Evolutionary conservation across 768 basidiomycete genomes (phyloP), one percentile per base, ranked within the genome.

Genomic region (Amanita phalloides): DNA sequence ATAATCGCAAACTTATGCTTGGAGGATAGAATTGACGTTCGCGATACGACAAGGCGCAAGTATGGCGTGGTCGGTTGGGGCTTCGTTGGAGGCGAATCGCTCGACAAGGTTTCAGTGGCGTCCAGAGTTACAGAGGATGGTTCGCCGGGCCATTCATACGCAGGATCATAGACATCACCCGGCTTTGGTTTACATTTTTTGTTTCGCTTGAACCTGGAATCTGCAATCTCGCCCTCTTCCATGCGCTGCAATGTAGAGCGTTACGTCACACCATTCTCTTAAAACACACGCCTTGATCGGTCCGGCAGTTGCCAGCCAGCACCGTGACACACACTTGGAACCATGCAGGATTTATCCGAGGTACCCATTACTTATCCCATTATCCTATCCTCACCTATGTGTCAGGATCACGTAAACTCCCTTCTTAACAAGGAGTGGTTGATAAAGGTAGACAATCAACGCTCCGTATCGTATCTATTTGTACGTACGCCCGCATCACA

Each of bases 371-470:
- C 46, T 10, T 45, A 45, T 43, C 45, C 25, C 30, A 30, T 25
- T 47, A 42, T 41, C 41, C 44, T 48, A 9, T 17, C 30, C 33
- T 47, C 35, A 56, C 47, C 37, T 17, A 50, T 30, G 51, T 38
- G 26, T 36, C 54, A 88, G 86, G 77, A 79, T 45, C 71, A 79
- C 51, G 68, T 74, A 32, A 79, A 78, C 49, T 61, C 64, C 32
- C 71, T 89, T 30, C 67, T 84, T 26, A 68, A 67, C 51, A 84
- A 81, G 62, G 85, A 88, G 64, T 90, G 87, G 87, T 71, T 89
- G 10, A 78, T 77, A 30, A 87, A 84, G 62, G 68, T 75, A 47
- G 81, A 88, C 60, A 68, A 70, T 35, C 68, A 68, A 42, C 75
- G 68, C 13, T 81, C 84, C 1, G 78, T 71, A 1, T 81, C 86